phyloP scores from a whole-genome alignment of 148 eudicot genomes.

The Cornus florida region DNA sequence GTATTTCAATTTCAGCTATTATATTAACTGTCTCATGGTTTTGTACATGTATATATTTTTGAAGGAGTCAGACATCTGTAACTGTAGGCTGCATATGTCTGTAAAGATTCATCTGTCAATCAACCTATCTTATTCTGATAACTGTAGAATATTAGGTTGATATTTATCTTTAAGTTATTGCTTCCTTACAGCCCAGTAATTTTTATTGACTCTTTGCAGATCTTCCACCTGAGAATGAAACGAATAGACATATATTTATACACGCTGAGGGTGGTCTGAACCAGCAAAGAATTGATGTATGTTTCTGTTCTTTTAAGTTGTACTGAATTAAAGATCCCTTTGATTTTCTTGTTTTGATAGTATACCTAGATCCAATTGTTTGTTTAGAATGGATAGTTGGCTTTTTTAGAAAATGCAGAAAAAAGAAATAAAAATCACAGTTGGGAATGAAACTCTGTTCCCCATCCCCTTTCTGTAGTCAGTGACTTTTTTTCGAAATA shows the following conservation, averaged over 20 bases:
- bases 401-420: too few relatives aligned
- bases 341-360: not conserved
- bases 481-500: too few relatives aligned
- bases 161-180: not conserved
- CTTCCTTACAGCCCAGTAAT: not conserved
- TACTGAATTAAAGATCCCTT: constrained; percentile 8
- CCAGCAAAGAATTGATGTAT: constrained; percentile 98
- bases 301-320: constrained; percentile 22
- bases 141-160: not conserved
- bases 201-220: constrained; percentile 43
- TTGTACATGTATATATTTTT: not conserved
- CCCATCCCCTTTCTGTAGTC: too few relatives aligned
- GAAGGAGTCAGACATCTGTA: not conserved
- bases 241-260: constrained; percentile 93
- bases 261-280: constrained; percentile 99
- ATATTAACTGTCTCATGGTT: not conserved
- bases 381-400: not conserved
- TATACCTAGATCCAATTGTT: not conserved
- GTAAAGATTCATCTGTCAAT: not conserved
- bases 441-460: too few relatives aligned
- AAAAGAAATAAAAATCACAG: too few relatives aligned
- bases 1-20: not conserved
- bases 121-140: not conserved
- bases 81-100: not conserved
- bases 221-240: constrained; percentile 83